A percentile compares a stretch with the other conserved stretches of the same genome.
Conservation (phyloP, 768 basidiomycete genomes). For the Russula sp. region DNA sequence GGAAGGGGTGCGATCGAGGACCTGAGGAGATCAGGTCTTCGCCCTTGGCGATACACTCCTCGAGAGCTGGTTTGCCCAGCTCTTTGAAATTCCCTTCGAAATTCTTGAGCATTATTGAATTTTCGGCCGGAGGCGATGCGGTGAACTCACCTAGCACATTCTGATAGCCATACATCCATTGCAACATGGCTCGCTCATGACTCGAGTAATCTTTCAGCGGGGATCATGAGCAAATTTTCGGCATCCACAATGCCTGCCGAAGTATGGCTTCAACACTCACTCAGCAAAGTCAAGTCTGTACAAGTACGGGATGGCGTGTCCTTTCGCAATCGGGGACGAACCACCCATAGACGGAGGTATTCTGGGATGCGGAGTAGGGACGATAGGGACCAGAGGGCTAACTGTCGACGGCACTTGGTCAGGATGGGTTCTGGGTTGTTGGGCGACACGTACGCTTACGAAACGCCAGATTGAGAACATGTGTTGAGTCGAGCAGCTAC, state of each 20-base stretch:
- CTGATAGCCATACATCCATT: not conserved
- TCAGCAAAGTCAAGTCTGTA: not conserved
- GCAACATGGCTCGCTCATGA: not conserved
- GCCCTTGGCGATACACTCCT: not conserved
- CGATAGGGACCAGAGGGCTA: too few relatives aligned
- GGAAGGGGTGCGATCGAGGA: not conserved
- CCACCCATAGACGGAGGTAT: too few relatives aligned
- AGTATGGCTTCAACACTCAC: not conserved
- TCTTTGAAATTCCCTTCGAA: not conserved
- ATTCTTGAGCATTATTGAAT: not conserved
- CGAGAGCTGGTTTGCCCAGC: not conserved
- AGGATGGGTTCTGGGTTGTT: too few relatives aligned
- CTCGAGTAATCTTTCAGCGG: not conserved
- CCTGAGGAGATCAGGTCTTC: not conserved
- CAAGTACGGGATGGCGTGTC: too few relatives aligned
- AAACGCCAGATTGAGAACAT: too few relatives aligned
- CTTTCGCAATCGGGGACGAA: too few relatives aligned
- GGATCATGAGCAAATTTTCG: not conserved
- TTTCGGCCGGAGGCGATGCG: not conserved
- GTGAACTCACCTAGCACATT: not conserved
- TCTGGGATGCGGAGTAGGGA: too few relatives aligned
- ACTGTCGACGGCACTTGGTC: too few relatives aligned
- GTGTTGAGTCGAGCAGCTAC: too few relatives aligned
- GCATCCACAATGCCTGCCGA: not conserved
- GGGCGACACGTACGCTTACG: too few relatives aligned